Evolutionary conservation across 177 flowering plant species (phyloP).

Genomic region (Vitis hybrid): DNA sequence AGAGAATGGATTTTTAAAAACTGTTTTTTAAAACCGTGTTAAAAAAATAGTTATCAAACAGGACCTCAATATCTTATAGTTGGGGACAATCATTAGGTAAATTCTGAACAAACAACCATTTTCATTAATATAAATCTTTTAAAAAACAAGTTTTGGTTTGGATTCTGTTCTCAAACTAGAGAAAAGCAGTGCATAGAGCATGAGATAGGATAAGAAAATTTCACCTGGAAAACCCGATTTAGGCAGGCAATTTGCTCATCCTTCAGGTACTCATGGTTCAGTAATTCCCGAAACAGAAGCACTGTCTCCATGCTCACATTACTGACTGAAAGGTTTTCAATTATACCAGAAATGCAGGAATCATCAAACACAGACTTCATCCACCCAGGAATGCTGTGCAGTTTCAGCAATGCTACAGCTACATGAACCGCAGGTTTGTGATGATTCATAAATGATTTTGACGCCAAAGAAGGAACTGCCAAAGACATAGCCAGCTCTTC

Average conservation of each 20-base stretch:
- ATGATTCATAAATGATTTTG: conserved; percentile 48
- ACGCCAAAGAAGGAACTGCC: conserved; percentile 61
- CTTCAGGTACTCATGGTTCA: conserved; percentile 44
- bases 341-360: conserved; percentile 56
- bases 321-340: conserved; percentile 53
- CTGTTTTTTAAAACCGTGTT: no score
- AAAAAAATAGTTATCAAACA: no score
- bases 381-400: conserved; percentile 55
- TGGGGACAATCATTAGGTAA: no score
- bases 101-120: no score
- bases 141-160: no score
- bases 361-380: conserved; percentile 60
- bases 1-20: no score
- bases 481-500: conserved; percentile 78
- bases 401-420: conserved; percentile 59
- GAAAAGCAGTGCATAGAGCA: neutral
- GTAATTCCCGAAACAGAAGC: conserved; percentile 57
- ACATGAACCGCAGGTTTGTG: conserved; percentile 66
- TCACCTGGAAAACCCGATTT: conserved; percentile 68
- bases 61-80: rapidly evolving
- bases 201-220: neutral
- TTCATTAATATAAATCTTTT: no score
- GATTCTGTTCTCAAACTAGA: neutral
- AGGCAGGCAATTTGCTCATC: conserved; percentile 52
- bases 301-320: conserved; percentile 57